A percentile compares a stretch with the other conserved stretches of the same genome.
Conservation (phyloP, 768 basidiomycete species). For the Boletus rubropictus region DNA sequence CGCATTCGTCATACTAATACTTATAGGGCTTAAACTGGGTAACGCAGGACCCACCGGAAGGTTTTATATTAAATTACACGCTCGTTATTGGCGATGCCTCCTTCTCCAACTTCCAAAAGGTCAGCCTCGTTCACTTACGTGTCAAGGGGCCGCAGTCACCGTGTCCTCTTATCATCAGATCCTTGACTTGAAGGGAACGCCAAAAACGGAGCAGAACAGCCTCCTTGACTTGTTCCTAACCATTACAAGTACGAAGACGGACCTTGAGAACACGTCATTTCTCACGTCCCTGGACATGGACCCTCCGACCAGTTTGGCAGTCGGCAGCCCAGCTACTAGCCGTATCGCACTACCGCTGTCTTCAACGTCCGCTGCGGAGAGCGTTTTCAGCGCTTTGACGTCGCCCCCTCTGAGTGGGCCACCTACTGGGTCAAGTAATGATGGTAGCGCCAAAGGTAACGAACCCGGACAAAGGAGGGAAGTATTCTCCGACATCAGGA, state of each 20-base stretch:
- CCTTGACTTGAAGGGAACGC: slow-evolving; percentile 90
- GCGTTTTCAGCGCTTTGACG: slow-evolving; percentile 50
- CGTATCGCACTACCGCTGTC: slow-evolving; percentile 50
- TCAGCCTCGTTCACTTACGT: slow-evolving; percentile 23
- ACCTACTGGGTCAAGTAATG: slow-evolving; percentile 53
- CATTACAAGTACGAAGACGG: slow-evolving; percentile 86
- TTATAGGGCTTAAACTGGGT: background rate
- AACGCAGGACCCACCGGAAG: slow-evolving; percentile 81
- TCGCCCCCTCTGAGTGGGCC: slow-evolving; percentile 63
- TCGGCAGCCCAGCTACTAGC: slow-evolving; percentile 63
- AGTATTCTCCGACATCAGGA: slow-evolving; percentile 82
- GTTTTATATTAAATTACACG: slow-evolving; percentile 94
- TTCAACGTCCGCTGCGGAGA: slow-evolving; percentile 37
- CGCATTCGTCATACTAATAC: background rate
- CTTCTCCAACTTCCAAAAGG: slow-evolving; percentile 98
- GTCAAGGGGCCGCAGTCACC: slow-evolving; percentile 9
- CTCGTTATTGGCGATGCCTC: slow-evolving; percentile 91
- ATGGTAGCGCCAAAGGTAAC: slow-evolving; percentile 35
- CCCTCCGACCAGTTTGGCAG: slow-evolving; percentile 52
- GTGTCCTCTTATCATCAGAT: slow-evolving; percentile 48
- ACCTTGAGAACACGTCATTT: slow-evolving; percentile 87
- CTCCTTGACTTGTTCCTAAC: slow-evolving; percentile 89
- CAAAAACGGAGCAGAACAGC: slow-evolving; percentile 78
- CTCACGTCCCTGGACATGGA: slow-evolving; percentile 96
- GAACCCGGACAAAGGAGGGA: slow-evolving; percentile 54